Base-by-base conservation (phyloP, 768 basidiomycete genomes). In the Lactarius pseudohatsudake region DNA sequence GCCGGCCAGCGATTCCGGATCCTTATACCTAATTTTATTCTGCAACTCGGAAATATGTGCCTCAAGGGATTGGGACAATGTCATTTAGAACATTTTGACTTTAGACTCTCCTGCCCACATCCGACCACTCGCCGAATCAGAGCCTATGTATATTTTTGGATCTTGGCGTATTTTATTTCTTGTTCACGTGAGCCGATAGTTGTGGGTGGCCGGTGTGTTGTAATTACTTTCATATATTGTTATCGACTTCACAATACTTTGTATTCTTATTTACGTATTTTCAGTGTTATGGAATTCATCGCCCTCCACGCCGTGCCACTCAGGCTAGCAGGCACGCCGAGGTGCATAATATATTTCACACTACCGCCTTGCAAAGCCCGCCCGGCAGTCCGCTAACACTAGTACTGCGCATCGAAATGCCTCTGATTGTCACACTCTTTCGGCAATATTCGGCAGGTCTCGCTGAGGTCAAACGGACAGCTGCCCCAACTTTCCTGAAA, bases 1-100 rank as follows among this genome's bases (percentile, higher is more conserved):
- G 22, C 5, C n/a, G 15, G 4, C 18, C 57, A 6, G 50, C 61
- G 13, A 67, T 63, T 43, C 61, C 66, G 11, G 45, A 66, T 10
- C 36, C 47, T 16, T 2, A 62, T 32, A 13, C 28, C 16, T 43
- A 9, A 34, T 28, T 40, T 40, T 13, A 26, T 58, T n/a, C n/a
- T 11, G n/a, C 8, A 38, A 38, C 8, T 34, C 16, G 32, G 20
- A n/a, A 10, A 20, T n/a, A 22, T 26, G 32, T 13, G 36, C n/a
- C 8, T 3, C 13, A 40, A 22, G 3, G 10, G 22, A 20, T 26
- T 13, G 50, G 26, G 22, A 22, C 22, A 26, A 26, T 53, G 5
- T 2, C 26, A 15, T 26, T 32, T 32, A 6, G 6, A 7, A 32
- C 32, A 32, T 32, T 47, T 47, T 47, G 45, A 22, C 45, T 47